Evolutionary conservation across 1,284 basidiomycete genomes (phyloP), one percentile per base, ranked within the genome.

Genomic region (Irpex lacteus): DNA sequence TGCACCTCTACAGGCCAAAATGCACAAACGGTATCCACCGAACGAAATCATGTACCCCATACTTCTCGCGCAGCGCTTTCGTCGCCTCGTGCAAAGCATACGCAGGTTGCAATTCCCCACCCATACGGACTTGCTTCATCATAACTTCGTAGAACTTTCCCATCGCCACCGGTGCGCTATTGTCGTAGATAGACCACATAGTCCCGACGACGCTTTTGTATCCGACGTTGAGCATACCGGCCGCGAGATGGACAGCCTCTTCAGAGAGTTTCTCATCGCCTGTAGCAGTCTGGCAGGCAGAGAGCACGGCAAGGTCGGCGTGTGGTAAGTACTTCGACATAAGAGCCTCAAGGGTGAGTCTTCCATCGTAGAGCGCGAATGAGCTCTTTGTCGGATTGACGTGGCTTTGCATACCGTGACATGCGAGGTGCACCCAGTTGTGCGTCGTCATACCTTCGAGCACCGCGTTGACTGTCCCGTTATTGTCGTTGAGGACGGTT

Each of bases 381-480:
- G 60, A 66, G 63, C 65, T 69, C n/a, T 65, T 52, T 40, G 57
- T 59, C 26, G 67, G 61, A 60, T 62, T 40, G 4, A 26, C 15
- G 15, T 36, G 18, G 49, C 67, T 64, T 49, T 69, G 68, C 32
- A 59, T 34, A 11, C 67, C 70, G 56, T 70, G 68, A 60, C 70
- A 70, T 15, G 67, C 69, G 55, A 70, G 47, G 65, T 70, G 69
- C 34, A 71, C 60, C 66, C 69, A 68, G 5, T 57, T 59, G 57
- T 61, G 60, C 13, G 60, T 36, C 36, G 63, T 19, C 38, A 69
- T 58, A 36, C 61, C 61, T 18, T 52, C 47, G 32, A 62, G 53
- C 36, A 64, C 67, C 13, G 58, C 38, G 49, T 53, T 26, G 0
- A 52, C 19, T 13, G 64, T 61, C 18, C 62, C 64, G 9, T 62